Percentiles rank a stretch among this genome's conserved stretches.
Evolutionary conservation across 805 yeast species (phyloP).

Genomic region (Candida tallmaniae): DNA sequence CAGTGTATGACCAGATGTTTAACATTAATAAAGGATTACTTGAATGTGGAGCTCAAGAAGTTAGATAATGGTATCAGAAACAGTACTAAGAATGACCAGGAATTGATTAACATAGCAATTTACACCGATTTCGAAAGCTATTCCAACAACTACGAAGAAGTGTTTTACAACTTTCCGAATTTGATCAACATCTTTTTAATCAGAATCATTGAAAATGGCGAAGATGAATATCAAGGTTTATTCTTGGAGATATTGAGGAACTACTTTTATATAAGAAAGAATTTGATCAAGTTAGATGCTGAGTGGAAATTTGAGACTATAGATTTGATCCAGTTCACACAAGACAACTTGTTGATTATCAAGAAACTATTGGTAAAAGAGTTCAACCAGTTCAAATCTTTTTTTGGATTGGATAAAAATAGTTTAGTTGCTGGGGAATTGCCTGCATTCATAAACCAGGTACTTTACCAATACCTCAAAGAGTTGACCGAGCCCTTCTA

Average conservation of each 20-base stretch:
- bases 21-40: conserved; percentile 66
- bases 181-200: conserved; percentile 31
- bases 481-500: conserved; percentile 73
- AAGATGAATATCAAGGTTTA: conserved; percentile 58
- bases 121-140: conserved; percentile 53
- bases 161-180: conserved; percentile 22
- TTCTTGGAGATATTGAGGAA: conserved; percentile 58
- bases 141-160: conserved; percentile 12
- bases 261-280: conserved; percentile 57
- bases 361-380: conserved; percentile 61
- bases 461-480: conserved; percentile 57
- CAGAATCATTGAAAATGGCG: conserved; percentile 32
- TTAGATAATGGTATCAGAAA: conserved; percentile 17
- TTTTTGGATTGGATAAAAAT: conserved; percentile 41
- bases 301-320: conserved; percentile 18
- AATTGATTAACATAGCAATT: conserved; percentile 41
- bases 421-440: too few relatives aligned
- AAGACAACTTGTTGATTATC: conserved; percentile 56
- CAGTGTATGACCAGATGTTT: conserved; percentile 82
- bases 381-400: conserved; percentile 48
- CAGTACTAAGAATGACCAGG: conserved; percentile 6
- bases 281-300: conserved; percentile 42
- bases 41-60: conserved; percentile 41
- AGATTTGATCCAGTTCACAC: conserved; percentile 56
- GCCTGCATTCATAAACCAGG: conserved; percentile 12